Evolutionary conservation across 2,329 filamentous ascomycete species (phyloP).

Genomic region (Harringtonia aguacate): DNA sequence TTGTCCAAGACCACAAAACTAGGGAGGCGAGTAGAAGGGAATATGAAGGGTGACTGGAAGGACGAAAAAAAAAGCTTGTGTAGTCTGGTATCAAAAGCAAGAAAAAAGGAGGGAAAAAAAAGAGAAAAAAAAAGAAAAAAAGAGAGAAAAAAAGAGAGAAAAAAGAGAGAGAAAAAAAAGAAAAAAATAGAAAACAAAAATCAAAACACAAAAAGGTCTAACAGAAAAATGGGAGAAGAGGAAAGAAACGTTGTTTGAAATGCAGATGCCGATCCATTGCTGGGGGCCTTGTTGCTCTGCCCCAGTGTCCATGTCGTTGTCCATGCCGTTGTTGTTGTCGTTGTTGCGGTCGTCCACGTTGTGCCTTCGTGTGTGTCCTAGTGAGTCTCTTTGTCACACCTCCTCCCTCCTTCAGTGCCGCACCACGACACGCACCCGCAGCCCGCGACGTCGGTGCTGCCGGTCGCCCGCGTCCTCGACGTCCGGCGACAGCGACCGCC

Average conservation of each 20-base stretch:
- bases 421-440: neutral
- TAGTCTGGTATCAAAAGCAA: too few relatives aligned
- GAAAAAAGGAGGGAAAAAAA: too few relatives aligned
- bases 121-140: neutral
- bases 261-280: too few relatives aligned
- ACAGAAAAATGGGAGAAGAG: neutral
- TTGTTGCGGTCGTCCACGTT: neutral
- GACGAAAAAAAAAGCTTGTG: too few relatives aligned
- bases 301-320: too few relatives aligned
- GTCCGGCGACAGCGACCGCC: neutral
- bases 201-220: neutral
- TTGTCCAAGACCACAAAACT: too few relatives aligned
- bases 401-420: neutral
- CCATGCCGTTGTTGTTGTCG: neutral
- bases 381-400: too few relatives aligned
- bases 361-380: too few relatives aligned
- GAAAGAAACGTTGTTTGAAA: neutral
- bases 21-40: too few relatives aligned
- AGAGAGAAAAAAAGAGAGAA: neutral
- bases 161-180: neutral
- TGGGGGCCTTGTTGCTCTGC: too few relatives aligned
- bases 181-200: neutral
- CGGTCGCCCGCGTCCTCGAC: neutral
- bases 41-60: too few relatives aligned
- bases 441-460: too few relatives aligned